Base-by-base conservation (phyloP, 129 eudicot species). In the Helichrysum umbraculigerum region DNA sequence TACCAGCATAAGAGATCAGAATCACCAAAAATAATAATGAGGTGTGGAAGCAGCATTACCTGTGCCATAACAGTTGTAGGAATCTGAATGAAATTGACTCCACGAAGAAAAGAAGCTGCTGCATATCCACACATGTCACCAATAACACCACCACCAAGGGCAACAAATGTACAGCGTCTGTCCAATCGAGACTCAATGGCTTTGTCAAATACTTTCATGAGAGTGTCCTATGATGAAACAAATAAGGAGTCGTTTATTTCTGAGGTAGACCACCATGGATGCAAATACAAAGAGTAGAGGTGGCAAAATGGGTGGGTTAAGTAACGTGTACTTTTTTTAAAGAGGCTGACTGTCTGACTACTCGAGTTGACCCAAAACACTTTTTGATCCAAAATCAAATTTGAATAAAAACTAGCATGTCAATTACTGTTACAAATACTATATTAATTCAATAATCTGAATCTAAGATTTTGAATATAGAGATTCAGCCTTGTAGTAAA, bases 51-150 rank as follows among this genome's bases (percentile, higher is more conserved):
- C 12, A 10, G 11, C 41, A 11, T 30, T 47, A 90, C 98, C 94
- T 95, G 99, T 29, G 99, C 96, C 99, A 95, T 91, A 69, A 95
- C 97, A 79, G 99, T 95, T 12, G 99, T 95, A 33, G 99, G 99
- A 70, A 95, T 95, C 84, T 95, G 99, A 84, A 95, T 89, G 80
- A 95, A 95, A 76, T 95, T 95, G 22, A 95, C 97, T 29, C 99
- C 99, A 50, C 97, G 90, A 14, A 95, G 93, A 64, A 84, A 95
- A 66, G 97, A 89, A 28, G 99, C 96, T 52, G 99, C 99, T 29
- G 99, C 99, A 82, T 88, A 95, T 33, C 99, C 99, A 78, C 97
- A 95, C 97, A 95, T 95, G 79, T 95, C 99, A 42, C 99, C 97
- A 51, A 95, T 95, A 58, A 95, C 99, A 70, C 99, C 99, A 47